phyloP scores from a whole-genome alignment of 768 basidiomycete genomes.

The Podaxis carcinomalis region DNA sequence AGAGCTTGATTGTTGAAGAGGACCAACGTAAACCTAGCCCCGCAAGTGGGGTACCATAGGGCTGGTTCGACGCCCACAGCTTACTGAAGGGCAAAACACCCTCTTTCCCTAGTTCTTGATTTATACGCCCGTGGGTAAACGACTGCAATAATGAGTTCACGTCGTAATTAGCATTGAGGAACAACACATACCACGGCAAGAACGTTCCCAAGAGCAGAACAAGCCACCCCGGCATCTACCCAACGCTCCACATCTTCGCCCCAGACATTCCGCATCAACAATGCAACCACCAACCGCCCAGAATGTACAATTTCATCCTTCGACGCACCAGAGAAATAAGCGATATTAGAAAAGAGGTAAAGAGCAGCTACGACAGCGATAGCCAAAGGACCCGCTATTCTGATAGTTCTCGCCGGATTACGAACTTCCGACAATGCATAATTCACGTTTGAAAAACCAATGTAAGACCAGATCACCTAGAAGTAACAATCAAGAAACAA shows the following conservation, averaged over 20 bases:
- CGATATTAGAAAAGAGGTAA: conserved; percentile 60
- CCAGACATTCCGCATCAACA: conserved; percentile 65
- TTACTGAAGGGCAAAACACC: conserved; percentile 52
- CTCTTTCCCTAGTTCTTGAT: conserved; percentile 56
- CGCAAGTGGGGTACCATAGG: conserved; percentile 51
- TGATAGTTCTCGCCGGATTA: conserved; percentile 58
- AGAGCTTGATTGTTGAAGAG: not conserved
- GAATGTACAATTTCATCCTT: conserved; percentile 58
- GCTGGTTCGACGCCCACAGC: conserved; percentile 53
- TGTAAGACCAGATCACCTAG: conserved; percentile 47
- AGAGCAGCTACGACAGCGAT: conserved; percentile 47
- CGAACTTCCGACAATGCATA: conserved; percentile 63
- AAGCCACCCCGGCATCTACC: conserved; percentile 35
- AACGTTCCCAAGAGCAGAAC: conserved; percentile 59
- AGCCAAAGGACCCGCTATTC: conserved; percentile 60
- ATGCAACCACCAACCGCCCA: conserved; percentile 57
- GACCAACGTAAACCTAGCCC: conserved; percentile 47
- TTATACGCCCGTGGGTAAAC: conserved; percentile 31
- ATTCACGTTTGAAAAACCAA: conserved; percentile 65
- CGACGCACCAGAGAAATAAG: conserved; percentile 65
- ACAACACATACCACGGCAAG: conserved; percentile 35
- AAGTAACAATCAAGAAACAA: not conserved
- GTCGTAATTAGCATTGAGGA: conserved; percentile 15
- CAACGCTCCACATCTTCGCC: conserved; percentile 47
- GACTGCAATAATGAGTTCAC: conserved; percentile 12